These are phyloP conservation scores for Pugionium dolabratum DNA, from an alignment of 345 rosid species.

Conservation along the genomic window DNA sequence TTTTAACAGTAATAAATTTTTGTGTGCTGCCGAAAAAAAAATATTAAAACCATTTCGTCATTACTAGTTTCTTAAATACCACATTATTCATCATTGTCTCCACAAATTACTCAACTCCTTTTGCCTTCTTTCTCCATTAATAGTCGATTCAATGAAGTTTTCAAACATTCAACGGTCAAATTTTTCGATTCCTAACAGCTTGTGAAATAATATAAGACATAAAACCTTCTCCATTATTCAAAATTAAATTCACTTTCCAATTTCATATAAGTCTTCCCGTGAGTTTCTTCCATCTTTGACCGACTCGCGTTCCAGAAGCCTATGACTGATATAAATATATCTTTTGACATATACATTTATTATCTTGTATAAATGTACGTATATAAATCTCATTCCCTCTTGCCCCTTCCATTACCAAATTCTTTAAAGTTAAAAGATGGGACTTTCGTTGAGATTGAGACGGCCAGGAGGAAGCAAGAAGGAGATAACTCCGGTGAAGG, in stretches of 20 bases:
- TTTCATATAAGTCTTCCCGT: too few relatives aligned
- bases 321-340: too few relatives aligned
- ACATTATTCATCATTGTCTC: too few relatives aligned
- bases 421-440: slow-evolving; percentile 19
- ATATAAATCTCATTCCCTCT: slow-evolving; percentile 13
- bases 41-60: too few relatives aligned
- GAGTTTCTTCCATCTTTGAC: slow-evolving; percentile 28
- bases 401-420: background rate
- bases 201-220: slow-evolving; percentile 32
- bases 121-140: slow-evolving; percentile 1
- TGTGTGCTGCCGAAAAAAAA: too few relatives aligned
- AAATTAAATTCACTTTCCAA: background rate
- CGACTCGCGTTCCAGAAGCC: background rate
- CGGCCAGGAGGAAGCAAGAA: slow-evolving; percentile 14
- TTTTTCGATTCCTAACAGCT: slow-evolving; percentile 39
- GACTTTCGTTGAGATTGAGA: slow-evolving; percentile 39
- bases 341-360: too few relatives aligned
- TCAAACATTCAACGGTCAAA: slow-evolving; percentile 47
- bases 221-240: slow-evolving; percentile 20
- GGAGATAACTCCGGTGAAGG: slow-evolving; percentile 13
- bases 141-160: slow-evolving; percentile 25
- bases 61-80: too few relatives aligned
- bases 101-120: too few relatives aligned
- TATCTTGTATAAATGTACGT: background rate
- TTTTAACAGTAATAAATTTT: too few relatives aligned